Base-by-base conservation (phyloP, 768 basidiomycete species). In the Trametes sanguinea region DNA sequence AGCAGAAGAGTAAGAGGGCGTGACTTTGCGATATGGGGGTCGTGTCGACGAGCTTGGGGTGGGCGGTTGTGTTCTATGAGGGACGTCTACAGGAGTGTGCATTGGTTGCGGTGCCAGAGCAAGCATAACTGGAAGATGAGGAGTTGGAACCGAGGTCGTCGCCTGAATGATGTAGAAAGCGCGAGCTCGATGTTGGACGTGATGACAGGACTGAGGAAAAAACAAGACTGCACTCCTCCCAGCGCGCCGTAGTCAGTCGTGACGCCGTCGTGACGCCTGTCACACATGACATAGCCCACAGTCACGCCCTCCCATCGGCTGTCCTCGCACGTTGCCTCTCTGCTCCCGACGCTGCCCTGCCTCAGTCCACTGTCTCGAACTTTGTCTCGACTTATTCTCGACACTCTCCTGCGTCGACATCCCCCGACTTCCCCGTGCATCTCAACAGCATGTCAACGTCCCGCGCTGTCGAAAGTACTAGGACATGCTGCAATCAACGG, bases 1-100 rank as follows among this genome's bases (percentile, higher is more conserved):
- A 32, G 76, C 67, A 45, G 33, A 75, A 22, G 69, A 66, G 57
- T 65, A 70, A 66, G 70, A 66, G 55, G 62, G 61, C 57, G 54
- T 48, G 53, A 61, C 60, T 54, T 65, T 68, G 55, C 67, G 67
- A 50, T 61, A 63, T 43, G 62, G 46, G 5, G 67, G 61, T 30
- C 60, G 59, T 37, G 60, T 63, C 57, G 69, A 65, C 47, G 65
- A 67, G 58, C 65, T 63, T 13, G 67, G 52, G 9, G 66, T 59
- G 44, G 69, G 64, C 17, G 67, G 65, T 30, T 64, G 61, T 2
- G 62, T 63, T 61, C 67, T 66, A 65, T 65, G 65, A 0, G 66
- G 56, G 65, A 63, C 62, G 56, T 68, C 67, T 64, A 68, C 65
- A 22, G 67, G 60, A 53, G 68, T 66, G 33, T 63, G 69, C 61